Conservation (phyloP, 805 yeast species). For the Komagataella pseudopastoris region DNA sequence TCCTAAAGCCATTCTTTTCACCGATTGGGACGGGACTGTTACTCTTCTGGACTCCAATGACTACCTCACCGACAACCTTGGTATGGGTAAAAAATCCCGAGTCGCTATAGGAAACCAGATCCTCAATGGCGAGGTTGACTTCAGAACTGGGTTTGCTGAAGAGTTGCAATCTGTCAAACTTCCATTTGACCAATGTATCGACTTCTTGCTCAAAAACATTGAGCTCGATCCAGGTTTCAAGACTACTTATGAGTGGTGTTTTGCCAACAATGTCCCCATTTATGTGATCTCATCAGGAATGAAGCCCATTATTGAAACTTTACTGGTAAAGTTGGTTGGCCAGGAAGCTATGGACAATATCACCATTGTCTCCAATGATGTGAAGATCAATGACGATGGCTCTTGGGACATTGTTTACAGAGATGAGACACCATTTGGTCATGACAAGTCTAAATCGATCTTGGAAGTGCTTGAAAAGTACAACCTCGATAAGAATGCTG, state of each 20-base stretch:
- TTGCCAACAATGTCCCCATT: conserved; percentile 58
- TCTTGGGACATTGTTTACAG: conserved; percentile 78
- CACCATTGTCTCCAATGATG: conserved; percentile 75
- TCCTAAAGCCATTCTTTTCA: conserved; percentile 63
- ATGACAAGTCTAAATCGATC: conserved; percentile 83
- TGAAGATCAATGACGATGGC: conserved; percentile 36
- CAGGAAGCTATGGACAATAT: conserved; percentile 57
- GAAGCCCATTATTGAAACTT: conserved; percentile 79
- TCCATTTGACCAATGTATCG: conserved; percentile 76
- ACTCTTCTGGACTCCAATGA: conserved; percentile 90
- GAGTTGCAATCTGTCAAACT: conserved; percentile 73
- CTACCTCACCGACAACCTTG: conserved; percentile 75
- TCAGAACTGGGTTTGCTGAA: conserved; percentile 70
- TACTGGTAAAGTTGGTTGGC: conserved; percentile 66
- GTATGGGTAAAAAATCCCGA: conserved; percentile 68
- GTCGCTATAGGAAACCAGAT: conserved; percentile 57
- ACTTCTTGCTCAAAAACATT: conserved; percentile 48
- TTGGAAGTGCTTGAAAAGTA: conserved; percentile 26
- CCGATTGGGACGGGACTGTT: conserved; percentile 98
- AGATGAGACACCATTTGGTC: conserved; percentile 85
- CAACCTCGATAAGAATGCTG: conserved; percentile 1
- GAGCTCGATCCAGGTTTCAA: conserved; percentile 85
- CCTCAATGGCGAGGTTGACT: conserved; percentile 49
- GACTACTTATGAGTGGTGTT: conserved; percentile 70
- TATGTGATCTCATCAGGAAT: conserved; percentile 87